Evolutionary conservation across 441 rosid genomes (phyloP), one percentile per base, ranked within the genome.

Genomic region (Viola pubescens): DNA sequence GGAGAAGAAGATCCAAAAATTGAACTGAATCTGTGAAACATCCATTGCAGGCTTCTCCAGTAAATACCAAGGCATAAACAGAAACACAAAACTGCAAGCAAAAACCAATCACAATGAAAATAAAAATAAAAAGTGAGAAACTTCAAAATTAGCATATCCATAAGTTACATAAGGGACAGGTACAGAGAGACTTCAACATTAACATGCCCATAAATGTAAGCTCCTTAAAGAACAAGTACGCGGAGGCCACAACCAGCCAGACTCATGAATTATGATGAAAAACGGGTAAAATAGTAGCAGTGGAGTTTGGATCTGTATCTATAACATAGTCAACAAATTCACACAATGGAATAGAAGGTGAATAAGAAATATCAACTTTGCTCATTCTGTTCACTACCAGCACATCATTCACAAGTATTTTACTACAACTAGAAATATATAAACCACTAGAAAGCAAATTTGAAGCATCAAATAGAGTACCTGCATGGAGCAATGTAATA

Each of bases 401-500:
- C 6, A 48, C 26, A 48, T 7, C 52, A 48, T 48, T n/a, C 7
- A 19, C 3, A 26, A 26, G 34, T 26, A 2, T 26, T 26, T 26
- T 26, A 26, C 34, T 26, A 26, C 34, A 26, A 26, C 34, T 26
- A 26, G 34, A 26, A 26, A 26, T 26, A 26, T 26, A 26, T 26
- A 26, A 26, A 26, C 34, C 3, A 2, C 34, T 1, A 26, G 34
- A 26, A 26, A 26, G 34, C 34, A 19, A 12, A 13, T 4, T 37
- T 56, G 50, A 48, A 50, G 50, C 47, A 48, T 19, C 37, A 68
- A 60, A 41, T 9, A 40, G 39, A 54, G 46, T 85, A 89, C 99
- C 99, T 94, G 99, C 99, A 94, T 0, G 99, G 99, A 69, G 99
- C 99, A 48, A 94, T 94, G 81, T 91, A 94, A 78, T 94, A 94